Base-by-base conservation (phyloP, 495 filamentous ascomycete species). In the Penicillium cinerascens region DNA sequence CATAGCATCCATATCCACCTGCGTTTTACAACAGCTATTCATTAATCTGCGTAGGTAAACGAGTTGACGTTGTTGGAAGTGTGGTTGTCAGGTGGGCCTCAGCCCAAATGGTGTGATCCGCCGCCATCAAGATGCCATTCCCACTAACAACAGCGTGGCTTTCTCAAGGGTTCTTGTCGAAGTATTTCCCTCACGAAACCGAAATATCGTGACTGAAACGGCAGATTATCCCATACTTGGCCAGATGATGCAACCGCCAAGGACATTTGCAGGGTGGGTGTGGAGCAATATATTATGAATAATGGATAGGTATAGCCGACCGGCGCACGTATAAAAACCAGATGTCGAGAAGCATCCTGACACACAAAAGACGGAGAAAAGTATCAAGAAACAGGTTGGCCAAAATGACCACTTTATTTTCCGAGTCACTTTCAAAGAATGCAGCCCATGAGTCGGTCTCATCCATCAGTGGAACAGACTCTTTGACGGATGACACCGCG, bases 391-490 rank as follows among this genome's bases (percentile, higher is more conserved):
- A 7, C 11, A 8, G 9, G 3, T 25, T 51, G 7, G 16, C 10
- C n/a, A 51, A 33, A 0, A 56, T 56, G 54, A 1, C 44, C 8
- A 58, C 49, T 6, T n/a, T 58, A 23, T 46, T 41, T 11, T 45
- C 44, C 25, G 18, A 44, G 4, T 33, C 38, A 11, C 11, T 42
- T 22, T 22, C 39, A 5, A 58, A 53, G 41, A 53, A 53, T n/a
- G 41, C 37, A 8, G 37, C 44, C 16, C 9, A 18, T 7, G 45
- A 41, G 9, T 37, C 40, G 0, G 25, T 58, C 9, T 37, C 44
- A 0, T 27, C 39, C n/a, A 42, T 45, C 9, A 18, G 47, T n/a
- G 51, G 7, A 7, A 42, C 55, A 13, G 38, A 51, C 8, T 54
- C 51, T 3, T 50, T n/a, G n/a, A n/a, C 45, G 11, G 43, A 26